These are phyloP conservation scores for Eremochloa ophiuroides DNA, from an alignment of 176 grass and related monocot genomes.

Conservation along the genomic window DNA sequence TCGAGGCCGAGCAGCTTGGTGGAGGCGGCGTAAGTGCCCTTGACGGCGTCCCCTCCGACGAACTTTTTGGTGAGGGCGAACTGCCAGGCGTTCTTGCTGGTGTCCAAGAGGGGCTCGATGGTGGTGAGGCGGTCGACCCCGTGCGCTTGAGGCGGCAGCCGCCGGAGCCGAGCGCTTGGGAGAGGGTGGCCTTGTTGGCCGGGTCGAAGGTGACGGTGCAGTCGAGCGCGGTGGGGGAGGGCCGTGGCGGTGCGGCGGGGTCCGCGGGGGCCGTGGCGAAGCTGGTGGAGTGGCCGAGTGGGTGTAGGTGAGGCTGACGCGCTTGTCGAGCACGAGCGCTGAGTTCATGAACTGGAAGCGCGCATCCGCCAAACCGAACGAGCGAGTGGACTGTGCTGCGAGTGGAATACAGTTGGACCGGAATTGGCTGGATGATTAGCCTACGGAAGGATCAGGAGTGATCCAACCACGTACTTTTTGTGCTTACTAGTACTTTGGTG, in stretches of 20 bases:
- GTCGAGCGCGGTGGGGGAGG: conserved; percentile 50
- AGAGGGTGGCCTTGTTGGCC: conserved; percentile 69
- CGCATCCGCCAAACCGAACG: too few relatives aligned
- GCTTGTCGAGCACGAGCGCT: conserved; percentile 63
- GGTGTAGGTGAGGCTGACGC: conserved; percentile 74
- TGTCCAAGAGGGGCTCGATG: conserved; percentile 75
- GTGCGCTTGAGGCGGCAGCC: conserved; percentile 74
- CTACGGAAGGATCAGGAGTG: too few relatives aligned
- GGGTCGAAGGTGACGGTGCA: conserved; percentile 60
- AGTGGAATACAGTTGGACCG: too few relatives aligned
- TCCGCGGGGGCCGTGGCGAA: not conserved
- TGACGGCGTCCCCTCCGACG: conserved; percentile 45
- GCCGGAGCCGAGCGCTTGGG: conserved; percentile 49
- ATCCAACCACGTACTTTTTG: too few relatives aligned
- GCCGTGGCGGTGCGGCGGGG: conserved; percentile 22
- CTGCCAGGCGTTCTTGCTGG: conserved; percentile 72
- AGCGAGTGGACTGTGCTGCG: too few relatives aligned
- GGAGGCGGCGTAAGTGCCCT: conserved; percentile 71
- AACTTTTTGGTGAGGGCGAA: conserved; percentile 74
- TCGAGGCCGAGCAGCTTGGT: conserved; percentile 71
- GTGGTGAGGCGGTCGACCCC: conserved; percentile 57
- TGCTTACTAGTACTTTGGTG: too few relatives aligned
- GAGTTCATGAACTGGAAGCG: conserved; percentile 95
- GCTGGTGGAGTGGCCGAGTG: conserved; percentile 35
- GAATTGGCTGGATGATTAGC: too few relatives aligned